Evolutionary conservation across 345 rosid species (phyloP).

Genomic region (Melastoma malabathricum): DNA sequence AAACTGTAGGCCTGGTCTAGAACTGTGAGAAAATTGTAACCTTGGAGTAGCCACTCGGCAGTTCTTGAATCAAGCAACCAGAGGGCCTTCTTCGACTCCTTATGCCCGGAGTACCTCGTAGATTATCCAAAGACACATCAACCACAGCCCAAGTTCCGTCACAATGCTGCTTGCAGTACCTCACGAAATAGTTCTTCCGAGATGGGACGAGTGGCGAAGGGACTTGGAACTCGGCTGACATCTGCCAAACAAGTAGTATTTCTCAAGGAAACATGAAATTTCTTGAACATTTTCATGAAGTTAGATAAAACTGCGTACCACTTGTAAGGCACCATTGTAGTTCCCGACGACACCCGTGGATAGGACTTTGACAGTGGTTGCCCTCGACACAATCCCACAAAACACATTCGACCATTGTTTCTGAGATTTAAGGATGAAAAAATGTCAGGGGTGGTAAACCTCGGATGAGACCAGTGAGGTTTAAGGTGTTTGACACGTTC

Average conservation of each 20-base stretch:
- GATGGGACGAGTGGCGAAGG: constrained; percentile 84
- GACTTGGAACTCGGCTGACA: constrained; percentile 92
- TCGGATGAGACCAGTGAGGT: neutral
- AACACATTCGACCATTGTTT: constrained; percentile 81
- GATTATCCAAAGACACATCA: constrained; percentile 76
- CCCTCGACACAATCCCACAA: constrained; percentile 80
- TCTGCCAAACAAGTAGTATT: constrained; percentile 17
- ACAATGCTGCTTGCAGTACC: constrained; percentile 75
- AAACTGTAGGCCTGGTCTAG: too few relatives aligned
- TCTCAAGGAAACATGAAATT: too few relatives aligned
- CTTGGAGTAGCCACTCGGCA: constrained; percentile 95
- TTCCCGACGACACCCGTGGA: constrained; percentile 96
- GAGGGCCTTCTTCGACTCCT: constrained; percentile 82
- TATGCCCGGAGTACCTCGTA: constrained; percentile 28
- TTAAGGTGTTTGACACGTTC: neutral
- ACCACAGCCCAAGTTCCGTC: constrained; percentile 93
- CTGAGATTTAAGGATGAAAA: constrained; percentile 18
- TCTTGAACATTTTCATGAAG: neutral
- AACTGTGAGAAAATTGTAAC: constrained; percentile 11
- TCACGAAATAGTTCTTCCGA: constrained; percentile 65
- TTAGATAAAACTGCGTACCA: constrained; percentile 32
- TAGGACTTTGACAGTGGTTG: constrained; percentile 73
- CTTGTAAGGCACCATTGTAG: constrained; percentile 94
- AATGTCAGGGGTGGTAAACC: too few relatives aligned
- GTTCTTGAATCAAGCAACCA: constrained; percentile 80